Evolutionary conservation across 371 early-diverging fungal genomes (phyloP).

Genomic region (Synchytrium microbalum): DNA sequence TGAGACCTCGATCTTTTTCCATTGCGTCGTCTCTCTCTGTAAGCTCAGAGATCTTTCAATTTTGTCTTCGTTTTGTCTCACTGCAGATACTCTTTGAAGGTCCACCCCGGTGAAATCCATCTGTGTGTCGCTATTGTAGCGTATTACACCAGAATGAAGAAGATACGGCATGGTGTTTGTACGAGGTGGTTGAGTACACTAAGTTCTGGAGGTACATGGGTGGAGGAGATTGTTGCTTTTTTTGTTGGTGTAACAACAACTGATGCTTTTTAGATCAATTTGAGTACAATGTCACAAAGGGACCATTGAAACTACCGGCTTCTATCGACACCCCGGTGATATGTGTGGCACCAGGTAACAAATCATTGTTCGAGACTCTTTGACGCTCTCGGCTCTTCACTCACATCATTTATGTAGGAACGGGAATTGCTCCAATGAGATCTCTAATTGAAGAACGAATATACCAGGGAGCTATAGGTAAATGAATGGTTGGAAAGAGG

Average conservation of each 20-base stretch:
- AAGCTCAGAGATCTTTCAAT: neutral
- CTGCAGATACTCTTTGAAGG: conserved; percentile 12
- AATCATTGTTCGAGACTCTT: too few relatives aligned
- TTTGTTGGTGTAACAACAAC: conserved; percentile 4
- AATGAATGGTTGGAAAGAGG: conserved; percentile 20
- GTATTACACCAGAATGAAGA: conserved; percentile 68
- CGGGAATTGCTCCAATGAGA: conserved; percentile 88
- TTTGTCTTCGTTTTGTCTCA: neutral
- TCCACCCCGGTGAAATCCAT: conserved; percentile 49
- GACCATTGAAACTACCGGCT: conserved; percentile 65
- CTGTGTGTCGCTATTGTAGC: conserved; percentile 78
- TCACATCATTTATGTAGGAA: conserved; percentile 47
- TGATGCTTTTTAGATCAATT: conserved; percentile 35
- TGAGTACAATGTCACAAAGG: conserved; percentile 52
- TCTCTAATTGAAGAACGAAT: conserved; percentile 69
- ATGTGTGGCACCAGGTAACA: conserved; percentile 69
- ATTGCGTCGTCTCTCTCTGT: conserved; percentile 56
- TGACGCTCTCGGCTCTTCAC: too few relatives aligned
- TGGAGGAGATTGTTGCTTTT: neutral
- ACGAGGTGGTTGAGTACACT: conserved; percentile 64
- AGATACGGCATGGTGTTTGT: conserved; percentile 70
- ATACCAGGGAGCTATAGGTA: conserved; percentile 36
- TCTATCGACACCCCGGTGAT: conserved; percentile 54
- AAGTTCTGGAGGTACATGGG: conserved; percentile 18
- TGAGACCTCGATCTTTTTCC: conserved; percentile 76